Evolutionary conservation across 2,329 filamentous ascomycete species (phyloP).

Genomic region (Metarhizium anisopliae): DNA sequence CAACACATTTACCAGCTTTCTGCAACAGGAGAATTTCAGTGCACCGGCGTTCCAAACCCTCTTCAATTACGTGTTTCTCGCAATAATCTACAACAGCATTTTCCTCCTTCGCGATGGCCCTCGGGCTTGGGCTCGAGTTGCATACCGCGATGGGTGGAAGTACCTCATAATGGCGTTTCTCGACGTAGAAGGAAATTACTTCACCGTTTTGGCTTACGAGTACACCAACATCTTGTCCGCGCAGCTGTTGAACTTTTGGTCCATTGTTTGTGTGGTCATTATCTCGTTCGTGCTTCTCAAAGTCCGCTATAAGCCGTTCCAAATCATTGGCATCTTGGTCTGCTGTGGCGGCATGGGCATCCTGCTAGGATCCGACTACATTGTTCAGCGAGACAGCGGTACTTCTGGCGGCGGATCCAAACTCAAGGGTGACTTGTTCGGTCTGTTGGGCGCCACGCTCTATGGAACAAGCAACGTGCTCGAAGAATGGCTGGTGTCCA

Average conservation of each 20-base stretch:
- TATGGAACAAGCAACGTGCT: constrained; percentile 89
- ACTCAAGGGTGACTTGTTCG: constrained; percentile 89
- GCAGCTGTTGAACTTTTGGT: constrained; percentile 98
- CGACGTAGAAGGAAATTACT: constrained; percentile 97
- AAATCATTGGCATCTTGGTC: constrained; percentile 79
- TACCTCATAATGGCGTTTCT: constrained; percentile 88
- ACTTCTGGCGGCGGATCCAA: constrained; percentile 54
- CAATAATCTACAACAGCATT: constrained; percentile 69
- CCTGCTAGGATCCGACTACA: constrained; percentile 78
- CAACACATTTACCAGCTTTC: constrained; percentile 79
- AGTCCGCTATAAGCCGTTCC: constrained; percentile 83
- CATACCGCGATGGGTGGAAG: constrained; percentile 74
- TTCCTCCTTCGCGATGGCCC: constrained; percentile 74
- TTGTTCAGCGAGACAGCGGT: constrained; percentile 60
- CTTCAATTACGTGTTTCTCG: constrained; percentile 86
- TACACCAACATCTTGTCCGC: constrained; percentile 88
- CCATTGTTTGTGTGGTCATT: constrained; percentile 84
- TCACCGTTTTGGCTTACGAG: constrained; percentile 87
- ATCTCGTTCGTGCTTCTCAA: constrained; percentile 74
- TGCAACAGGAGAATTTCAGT: constrained; percentile 56
- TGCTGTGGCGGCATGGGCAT: constrained; percentile 88
- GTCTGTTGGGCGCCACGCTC: constrained; percentile 76
- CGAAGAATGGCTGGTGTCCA: constrained; percentile 89
- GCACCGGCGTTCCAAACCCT: constrained; percentile 94
- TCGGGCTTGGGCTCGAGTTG: constrained; percentile 55